These are phyloP conservation scores for Botrytis porri DNA, from an alignment of 2,329 filamentous ascomycete genomes.

Conservation along the genomic window DNA sequence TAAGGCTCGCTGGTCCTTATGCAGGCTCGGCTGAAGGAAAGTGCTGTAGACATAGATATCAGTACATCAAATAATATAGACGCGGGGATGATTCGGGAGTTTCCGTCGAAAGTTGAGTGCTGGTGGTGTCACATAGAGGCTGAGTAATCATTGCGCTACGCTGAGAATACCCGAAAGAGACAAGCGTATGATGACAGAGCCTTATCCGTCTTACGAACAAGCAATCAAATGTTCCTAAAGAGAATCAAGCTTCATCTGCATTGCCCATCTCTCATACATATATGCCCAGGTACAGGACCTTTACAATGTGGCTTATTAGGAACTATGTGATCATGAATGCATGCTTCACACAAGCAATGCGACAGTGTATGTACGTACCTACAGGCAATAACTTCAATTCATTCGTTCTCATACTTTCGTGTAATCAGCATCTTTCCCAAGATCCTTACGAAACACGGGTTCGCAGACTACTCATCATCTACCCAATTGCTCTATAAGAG, in stretches of 20 bases:
- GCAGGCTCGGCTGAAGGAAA: background rate
- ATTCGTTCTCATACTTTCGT: background rate
- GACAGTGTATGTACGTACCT: background rate
- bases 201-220: background rate
- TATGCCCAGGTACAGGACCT: background rate
- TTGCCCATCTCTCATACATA: background rate
- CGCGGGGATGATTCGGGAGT: background rate
- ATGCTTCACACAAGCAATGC: background rate
- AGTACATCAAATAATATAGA: background rate
- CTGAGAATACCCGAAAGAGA: slow-evolving; percentile 17
- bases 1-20: background rate
- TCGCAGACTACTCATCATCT: background rate
- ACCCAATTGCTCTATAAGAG: background rate
- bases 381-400: background rate
- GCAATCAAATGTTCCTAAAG: background rate
- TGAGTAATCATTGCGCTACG: slow-evolving; percentile 16
- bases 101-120: background rate
- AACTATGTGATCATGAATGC: background rate
- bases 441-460: background rate
- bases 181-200: slow-evolving; percentile 2
- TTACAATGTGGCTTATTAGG: background rate
- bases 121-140: background rate
- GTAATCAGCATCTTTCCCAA: too few relatives aligned
- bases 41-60: rapidly evolving
- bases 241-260: background rate